A percentile compares a stretch with the other conserved stretches of the same genome.
Evolutionary conservation across 345 rosid genomes (phyloP).

Genomic region (Eucalyptus cloeziana): DNA sequence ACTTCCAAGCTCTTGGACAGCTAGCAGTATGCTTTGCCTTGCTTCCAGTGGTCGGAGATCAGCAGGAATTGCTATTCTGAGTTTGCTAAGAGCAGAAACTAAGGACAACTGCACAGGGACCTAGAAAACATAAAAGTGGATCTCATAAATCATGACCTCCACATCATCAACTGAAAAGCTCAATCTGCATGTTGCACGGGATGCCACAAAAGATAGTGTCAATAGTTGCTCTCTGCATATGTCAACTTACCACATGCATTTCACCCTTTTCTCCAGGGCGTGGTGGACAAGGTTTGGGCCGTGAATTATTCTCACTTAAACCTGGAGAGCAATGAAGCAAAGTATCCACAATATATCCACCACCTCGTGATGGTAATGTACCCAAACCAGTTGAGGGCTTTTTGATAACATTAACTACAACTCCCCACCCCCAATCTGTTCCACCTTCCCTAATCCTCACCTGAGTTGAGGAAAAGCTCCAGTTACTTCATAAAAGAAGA

Average conservation of each 20-base stretch:
- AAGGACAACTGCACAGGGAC: slow-evolving; percentile 94
- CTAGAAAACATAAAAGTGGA: slow-evolving; percentile 20
- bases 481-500: neutral
- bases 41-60: slow-evolving; percentile 93
- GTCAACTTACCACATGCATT: slow-evolving; percentile 93
- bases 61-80: slow-evolving; percentile 70
- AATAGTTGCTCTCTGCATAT: neutral
- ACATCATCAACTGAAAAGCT: neutral
- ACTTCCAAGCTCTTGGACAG: slow-evolving; percentile 68
- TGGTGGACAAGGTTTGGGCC: slow-evolving; percentile 93
- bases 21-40: slow-evolving; percentile 88
- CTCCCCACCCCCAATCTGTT: slow-evolving; percentile 99
- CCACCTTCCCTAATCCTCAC: slow-evolving; percentile 92
- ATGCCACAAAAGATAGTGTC: neutral
- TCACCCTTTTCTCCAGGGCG: slow-evolving; percentile 92
- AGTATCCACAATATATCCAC: slow-evolving; percentile 85
- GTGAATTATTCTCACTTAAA: slow-evolving; percentile 66
- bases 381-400: slow-evolving; percentile 52
- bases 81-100: slow-evolving; percentile 69
- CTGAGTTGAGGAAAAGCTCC: slow-evolving; percentile 23
- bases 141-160: neutral
- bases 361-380: slow-evolving; percentile 44
- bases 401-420: slow-evolving; percentile 88
- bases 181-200: neutral
- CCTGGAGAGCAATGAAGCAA: slow-evolving; percentile 88